Evolutionary conservation across 2,329 filamentous ascomycete species (phyloP).

Genomic region (Penicillium corylophilum): DNA sequence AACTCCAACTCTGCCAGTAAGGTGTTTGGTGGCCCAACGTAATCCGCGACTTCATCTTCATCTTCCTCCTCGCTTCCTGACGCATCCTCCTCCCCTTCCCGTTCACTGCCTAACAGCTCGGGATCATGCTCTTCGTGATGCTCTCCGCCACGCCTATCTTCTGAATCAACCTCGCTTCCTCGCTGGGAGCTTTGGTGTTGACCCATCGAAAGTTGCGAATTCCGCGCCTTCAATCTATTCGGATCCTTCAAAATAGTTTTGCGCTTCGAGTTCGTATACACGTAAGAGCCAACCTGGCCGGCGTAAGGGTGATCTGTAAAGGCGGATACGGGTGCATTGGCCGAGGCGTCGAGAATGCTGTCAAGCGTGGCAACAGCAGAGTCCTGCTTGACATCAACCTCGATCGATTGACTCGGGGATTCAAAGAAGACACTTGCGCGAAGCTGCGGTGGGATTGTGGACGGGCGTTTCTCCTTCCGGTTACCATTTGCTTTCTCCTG

Average conservation of each 20-base stretch:
- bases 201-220: slow-evolving; percentile 31
- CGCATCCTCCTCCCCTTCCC: slow-evolving; percentile 23
- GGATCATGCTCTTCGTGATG: slow-evolving; percentile 10
- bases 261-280: slow-evolving; percentile 60
- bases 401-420: slow-evolving; percentile 55
- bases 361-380: slow-evolving; percentile 89
- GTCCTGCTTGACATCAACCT: slow-evolving; percentile 63
- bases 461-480: slow-evolving; percentile 34
- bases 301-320: slow-evolving; percentile 88
- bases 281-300: slow-evolving; percentile 70
- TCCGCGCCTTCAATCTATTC: slow-evolving; percentile 29
- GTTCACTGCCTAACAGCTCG: slow-evolving; percentile 10
- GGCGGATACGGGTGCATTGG: slow-evolving; percentile 80
- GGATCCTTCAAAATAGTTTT: slow-evolving; percentile 27
- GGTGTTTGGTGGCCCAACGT: slow-evolving; percentile 77
- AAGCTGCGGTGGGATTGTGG: slow-evolving; percentile 73
- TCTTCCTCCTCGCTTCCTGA: slow-evolving; percentile 20
- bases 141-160: slow-evolving; percentile 18
- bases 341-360: slow-evolving; percentile 86
- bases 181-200: slow-evolving; percentile 13
- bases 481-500: slow-evolving; percentile 16
- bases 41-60: slow-evolving; percentile 44
- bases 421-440: slow-evolving; percentile 93
- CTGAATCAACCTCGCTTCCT: neutral
- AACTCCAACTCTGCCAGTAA: slow-evolving; percentile 88